These are phyloP conservation scores for Pleodorina starrii DNA, from an alignment of 139 green algal species.

Conservation along the genomic window DNA sequence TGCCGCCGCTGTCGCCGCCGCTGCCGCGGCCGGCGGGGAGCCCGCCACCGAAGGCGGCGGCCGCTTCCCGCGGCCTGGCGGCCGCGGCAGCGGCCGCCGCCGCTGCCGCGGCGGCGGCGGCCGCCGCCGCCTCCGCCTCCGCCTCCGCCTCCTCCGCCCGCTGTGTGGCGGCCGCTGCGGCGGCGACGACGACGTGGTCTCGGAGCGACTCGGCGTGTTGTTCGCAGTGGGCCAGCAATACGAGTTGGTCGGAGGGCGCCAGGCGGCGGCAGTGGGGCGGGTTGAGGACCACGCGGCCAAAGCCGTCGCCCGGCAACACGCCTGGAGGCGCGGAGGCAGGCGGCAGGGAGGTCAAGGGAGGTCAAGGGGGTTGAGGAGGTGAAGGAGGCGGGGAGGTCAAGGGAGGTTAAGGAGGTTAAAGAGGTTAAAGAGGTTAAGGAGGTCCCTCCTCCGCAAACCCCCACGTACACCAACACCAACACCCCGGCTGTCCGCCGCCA, in stretches of 20 bases:
- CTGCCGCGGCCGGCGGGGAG: background rate
- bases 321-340: background rate
- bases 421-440: too few species aligned
- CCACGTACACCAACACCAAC: too few species aligned
- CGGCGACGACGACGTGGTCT: background rate
- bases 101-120: background rate
- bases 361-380: too few species aligned
- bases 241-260: background rate
- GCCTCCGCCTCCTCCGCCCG: background rate
- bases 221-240: slow-evolving; percentile 26
- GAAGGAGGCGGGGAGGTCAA: background rate
- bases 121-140: background rate
- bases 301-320: background rate
- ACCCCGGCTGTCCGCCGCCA: too few species aligned
- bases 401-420: background rate
- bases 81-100: background rate
- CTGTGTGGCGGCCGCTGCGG: background rate
- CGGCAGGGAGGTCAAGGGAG: background rate
- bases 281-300: slow-evolving; percentile 28
- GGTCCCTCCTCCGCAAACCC: too few species aligned
- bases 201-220: background rate
- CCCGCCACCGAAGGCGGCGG: background rate
- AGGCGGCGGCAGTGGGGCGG: slow-evolving; percentile 9
- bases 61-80: background rate
- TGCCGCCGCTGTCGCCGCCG: slow-evolving; percentile 1